Conservation (phyloP, 2,329 filamentous ascomycete species). For the Immersiporthe knoxdaviesiana region DNA sequence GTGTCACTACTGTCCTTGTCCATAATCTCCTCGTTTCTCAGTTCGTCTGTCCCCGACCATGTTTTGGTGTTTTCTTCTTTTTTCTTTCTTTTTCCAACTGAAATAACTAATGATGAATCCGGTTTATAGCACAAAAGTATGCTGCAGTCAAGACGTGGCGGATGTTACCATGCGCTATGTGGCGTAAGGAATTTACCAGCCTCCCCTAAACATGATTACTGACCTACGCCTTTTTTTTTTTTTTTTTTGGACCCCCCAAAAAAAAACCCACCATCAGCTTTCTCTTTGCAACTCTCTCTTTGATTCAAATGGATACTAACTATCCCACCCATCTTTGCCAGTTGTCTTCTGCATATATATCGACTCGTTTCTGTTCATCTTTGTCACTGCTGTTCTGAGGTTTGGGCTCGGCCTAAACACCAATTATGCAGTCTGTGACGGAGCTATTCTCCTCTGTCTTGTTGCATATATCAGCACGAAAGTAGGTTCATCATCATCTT, state of each 20-base stretch:
- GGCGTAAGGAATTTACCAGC: conserved; percentile 41
- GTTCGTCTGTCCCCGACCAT: neutral
- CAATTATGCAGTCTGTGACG: conserved; percentile 53
- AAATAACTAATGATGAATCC: neutral
- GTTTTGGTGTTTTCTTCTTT: neutral
- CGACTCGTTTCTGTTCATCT: conserved; percentile 64
- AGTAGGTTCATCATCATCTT: conserved; percentile 40
- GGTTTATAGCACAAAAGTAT: conserved; percentile 41
- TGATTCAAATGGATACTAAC: neutral
- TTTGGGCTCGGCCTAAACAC: conserved; percentile 60
- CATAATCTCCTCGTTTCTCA: conserved; percentile 31
- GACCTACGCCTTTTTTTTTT: too few relatives aligned
- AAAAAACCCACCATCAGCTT: neutral
- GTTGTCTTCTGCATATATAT: conserved; percentile 43
- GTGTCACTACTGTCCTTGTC: conserved; percentile 29
- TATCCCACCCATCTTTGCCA: neutral
- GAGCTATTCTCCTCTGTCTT: conserved; percentile 63
- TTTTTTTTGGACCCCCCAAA: too few relatives aligned
- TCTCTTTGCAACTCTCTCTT: neutral
- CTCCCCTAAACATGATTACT: neutral
- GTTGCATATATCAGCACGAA: conserved; percentile 67
- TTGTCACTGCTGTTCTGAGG: conserved; percentile 59
- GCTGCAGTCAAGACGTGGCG: conserved; percentile 44
- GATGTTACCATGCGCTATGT: conserved; percentile 47
- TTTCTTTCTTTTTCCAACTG: neutral